phyloP scores from a whole-genome alignment of 2,329 filamentous ascomycete genomes.

The Diaporthe humulicola region DNA sequence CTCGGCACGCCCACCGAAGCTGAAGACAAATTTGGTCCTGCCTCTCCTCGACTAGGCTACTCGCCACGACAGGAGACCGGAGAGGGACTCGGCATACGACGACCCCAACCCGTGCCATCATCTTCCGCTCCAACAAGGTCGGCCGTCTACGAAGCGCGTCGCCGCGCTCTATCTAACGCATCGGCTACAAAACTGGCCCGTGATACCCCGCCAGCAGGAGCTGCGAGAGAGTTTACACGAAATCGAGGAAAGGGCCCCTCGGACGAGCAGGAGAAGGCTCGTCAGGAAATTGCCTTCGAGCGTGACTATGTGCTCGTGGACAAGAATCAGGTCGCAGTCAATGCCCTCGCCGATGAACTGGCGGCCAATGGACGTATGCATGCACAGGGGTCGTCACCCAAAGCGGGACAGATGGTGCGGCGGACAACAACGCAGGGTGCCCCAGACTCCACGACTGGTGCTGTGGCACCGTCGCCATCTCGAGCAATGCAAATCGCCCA shows the following conservation, averaged over 20 bases:
- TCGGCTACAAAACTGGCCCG: slow-evolving; percentile 52
- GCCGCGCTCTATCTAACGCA: slow-evolving; percentile 56
- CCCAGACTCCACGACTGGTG: slow-evolving; percentile 77
- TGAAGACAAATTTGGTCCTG: slow-evolving; percentile 46
- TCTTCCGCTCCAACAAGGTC: slow-evolving; percentile 63
- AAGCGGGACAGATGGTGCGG: slow-evolving; percentile 76
- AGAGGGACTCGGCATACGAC: slow-evolving; percentile 66
- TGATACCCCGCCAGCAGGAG: slow-evolving; percentile 49
- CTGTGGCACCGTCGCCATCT: slow-evolving; percentile 75
- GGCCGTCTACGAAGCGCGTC: slow-evolving; percentile 51
- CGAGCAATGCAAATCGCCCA: slow-evolving; percentile 81
- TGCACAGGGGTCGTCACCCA: slow-evolving; percentile 61
- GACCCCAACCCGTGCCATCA: slow-evolving; percentile 60
- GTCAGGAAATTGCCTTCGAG: slow-evolving; percentile 90
- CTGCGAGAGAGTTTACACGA: slow-evolving; percentile 21
- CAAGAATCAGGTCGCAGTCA: slow-evolving; percentile 95
- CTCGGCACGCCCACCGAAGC: slow-evolving; percentile 57
- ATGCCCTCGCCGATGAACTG: slow-evolving; percentile 95
- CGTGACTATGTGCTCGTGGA: slow-evolving; percentile 97
- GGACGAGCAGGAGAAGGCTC: slow-evolving; percentile 76
- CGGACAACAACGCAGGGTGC: slow-evolving; percentile 83
- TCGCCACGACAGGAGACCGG: slow-evolving; percentile 61
- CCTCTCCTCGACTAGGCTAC: slow-evolving; percentile 52
- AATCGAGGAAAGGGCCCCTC: slow-evolving; percentile 17
- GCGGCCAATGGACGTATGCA: slow-evolving; percentile 81